Evolutionary conservation across 257 asterid species (phyloP).

Genomic region (Petunia axillaris): DNA sequence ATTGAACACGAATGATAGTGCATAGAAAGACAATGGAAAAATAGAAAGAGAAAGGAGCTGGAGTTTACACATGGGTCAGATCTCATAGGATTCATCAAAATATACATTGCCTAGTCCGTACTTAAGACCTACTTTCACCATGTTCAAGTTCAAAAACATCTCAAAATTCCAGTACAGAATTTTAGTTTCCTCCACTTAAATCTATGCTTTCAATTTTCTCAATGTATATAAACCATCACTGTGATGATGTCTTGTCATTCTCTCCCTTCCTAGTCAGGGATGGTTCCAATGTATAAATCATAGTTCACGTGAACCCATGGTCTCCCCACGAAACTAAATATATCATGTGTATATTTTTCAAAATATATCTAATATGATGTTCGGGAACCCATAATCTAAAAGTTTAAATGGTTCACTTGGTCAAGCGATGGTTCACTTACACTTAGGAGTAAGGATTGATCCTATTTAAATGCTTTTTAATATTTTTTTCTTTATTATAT

Average conservation of each 20-base stretch:
- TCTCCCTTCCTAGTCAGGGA: too few species aligned
- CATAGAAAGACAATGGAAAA: background rate
- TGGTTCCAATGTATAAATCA: too few species aligned
- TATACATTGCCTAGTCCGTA: constrained; percentile 14
- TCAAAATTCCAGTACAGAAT: background rate
- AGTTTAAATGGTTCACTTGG: too few species aligned
- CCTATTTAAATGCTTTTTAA: too few species aligned
- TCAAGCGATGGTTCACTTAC: too few species aligned
- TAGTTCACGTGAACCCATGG: too few species aligned
- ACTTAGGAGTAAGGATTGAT: too few species aligned
- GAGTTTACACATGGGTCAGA: background rate
- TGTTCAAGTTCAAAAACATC: constrained; percentile 15
- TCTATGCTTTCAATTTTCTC: background rate
- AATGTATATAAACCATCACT: background rate
- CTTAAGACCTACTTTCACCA: constrained; percentile 6
- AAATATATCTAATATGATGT: too few species aligned
- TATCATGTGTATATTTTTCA: too few species aligned
- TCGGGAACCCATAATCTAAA: too few species aligned
- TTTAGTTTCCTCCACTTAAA: constrained; percentile 6
- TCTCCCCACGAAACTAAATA: too few species aligned
- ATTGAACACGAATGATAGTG: background rate
- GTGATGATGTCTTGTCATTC: background rate
- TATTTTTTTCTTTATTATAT: too few species aligned
- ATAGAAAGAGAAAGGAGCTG: background rate
- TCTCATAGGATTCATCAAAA: background rate